Evolutionary conservation across 441 rosid species (phyloP), one percentile per base, ranked within the genome.

Genomic region (Populus hybrid): DNA sequence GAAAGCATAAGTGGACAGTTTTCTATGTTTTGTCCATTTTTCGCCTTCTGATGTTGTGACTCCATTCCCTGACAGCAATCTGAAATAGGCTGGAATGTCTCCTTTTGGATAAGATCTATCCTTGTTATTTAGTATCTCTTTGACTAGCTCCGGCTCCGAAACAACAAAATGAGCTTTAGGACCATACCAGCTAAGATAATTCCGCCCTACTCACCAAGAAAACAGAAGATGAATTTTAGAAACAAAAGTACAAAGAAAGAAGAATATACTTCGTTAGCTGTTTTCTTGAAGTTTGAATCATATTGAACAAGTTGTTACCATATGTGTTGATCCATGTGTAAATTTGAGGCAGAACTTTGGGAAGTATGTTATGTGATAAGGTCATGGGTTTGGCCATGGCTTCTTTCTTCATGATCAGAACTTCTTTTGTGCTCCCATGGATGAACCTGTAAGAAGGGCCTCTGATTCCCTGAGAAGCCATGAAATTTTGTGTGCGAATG

Each of bases 381-480:
- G 35, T 66, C 82, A 86, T 69, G 78, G 89, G 88, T 23, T 19
- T 79, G 64, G 36, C 75, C 76, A 18, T 18, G 35, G 79, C 75
- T 73, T 81, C 78, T 3, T 81, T 74, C 46, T 63, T 78, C 85
- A 85, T 81, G 34, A 26, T 21, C 12, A 72, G 4, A 9, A 78
- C 70, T 19, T 87, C 86, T 63, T 72, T 79, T 70, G 76, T 53
- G 77, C 76, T 86, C 67, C 90, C 90, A 57, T 80, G 66, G 36
- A 85, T 23, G 70, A 85, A 83, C 28, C 34, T 83, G 72, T 83
- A 84, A 71, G 86, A 70, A 73, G 87, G 85, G 5, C 92, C 88
- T 70, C 38, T 76, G 73, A 89, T 71, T 64, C 89, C 87, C 30
- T 83, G 84, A 5, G 77, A 34, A 9, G 42, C 69, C 86, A 85